phyloP scores from a whole-genome alignment of 2,329 filamentous ascomycete species.

The Cytospora chrysosperma region DNA sequence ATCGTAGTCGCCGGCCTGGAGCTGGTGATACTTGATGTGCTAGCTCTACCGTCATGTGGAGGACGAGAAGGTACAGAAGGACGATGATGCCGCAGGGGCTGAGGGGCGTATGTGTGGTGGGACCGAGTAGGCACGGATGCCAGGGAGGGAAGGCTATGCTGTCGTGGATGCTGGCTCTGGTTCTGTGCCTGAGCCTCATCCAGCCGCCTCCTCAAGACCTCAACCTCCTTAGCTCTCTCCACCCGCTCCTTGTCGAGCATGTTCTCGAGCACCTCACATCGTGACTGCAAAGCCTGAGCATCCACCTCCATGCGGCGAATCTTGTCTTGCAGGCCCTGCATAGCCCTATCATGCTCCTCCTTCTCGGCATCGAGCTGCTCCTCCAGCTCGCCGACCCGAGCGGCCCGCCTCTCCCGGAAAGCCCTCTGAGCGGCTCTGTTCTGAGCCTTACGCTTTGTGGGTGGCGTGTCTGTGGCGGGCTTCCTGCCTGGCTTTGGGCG shows the following conservation, averaged over 20 bases:
- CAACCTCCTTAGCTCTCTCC: constrained; percentile 37
- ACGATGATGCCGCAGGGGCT: constrained; percentile 23
- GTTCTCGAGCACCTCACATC: constrained; percentile 62
- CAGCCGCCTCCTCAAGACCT: constrained; percentile 16
- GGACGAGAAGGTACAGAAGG: constrained; percentile 22
- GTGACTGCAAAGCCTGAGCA: constrained; percentile 62
- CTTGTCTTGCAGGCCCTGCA: constrained; percentile 57
- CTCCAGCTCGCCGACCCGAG: constrained; percentile 75
- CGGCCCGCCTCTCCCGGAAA: constrained; percentile 83
- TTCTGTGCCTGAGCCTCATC: constrained; percentile 19
- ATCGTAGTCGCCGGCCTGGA: constrained; percentile 20
- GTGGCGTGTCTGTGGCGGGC: constrained; percentile 87
- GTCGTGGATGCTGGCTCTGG: constrained; percentile 11
- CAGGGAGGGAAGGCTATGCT: constrained; percentile 24
- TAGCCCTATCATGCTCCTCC: constrained; percentile 55
- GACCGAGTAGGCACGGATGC: constrained; percentile 18
- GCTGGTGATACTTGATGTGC: constrained; percentile 22
- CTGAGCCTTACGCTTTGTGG: constrained; percentile 90
- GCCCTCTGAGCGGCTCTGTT: constrained; percentile 89
- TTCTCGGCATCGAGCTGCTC: constrained; percentile 63
- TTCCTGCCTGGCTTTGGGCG: constrained; percentile 89
- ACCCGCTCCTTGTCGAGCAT: constrained; percentile 60
- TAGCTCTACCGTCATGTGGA: constrained; percentile 14
- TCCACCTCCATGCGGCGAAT: constrained; percentile 62
- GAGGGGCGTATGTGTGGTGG: constrained; percentile 18